Evolutionary conservation across 257 asterid genomes (phyloP), one percentile per base, ranked within the genome.

Genomic region (Solanum etuberosum): DNA sequence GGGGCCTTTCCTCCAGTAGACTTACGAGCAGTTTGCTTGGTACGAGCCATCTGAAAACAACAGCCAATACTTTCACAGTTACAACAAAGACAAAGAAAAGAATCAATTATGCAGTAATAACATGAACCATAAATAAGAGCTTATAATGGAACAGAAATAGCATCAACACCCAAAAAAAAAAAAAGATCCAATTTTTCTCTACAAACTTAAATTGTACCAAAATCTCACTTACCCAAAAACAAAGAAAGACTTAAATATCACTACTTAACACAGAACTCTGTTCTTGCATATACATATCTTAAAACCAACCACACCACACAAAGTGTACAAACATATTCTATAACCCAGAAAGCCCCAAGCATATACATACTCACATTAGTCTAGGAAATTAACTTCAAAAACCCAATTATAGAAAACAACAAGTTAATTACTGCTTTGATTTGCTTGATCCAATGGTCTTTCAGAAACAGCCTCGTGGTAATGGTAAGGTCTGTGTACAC

Each of bases 1-100:
- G 96, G 96, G 5, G 96, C 96, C 90, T 94, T 94, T 92, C 96
- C 96, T 88, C 96, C 96, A 11, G 96, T 94, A 11, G 95, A 94
- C 91, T 94, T 94, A 21, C 96, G 95, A 73, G 96, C 96, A 67
- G 96, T 94, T 92, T 93, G 96, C 92, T 94, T 94, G 72, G 96
- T 94, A 92, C 96, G 96, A 61, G 96, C 96, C 96, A 94, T 94
- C 94, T 86, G 34, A n/a, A 46, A 59, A 21, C n/a, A 78, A 29
- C 12, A 67, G 5, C 65, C 42, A 70, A 10, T 5, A n/a, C 42
- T 37, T 21, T 73, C 27, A 72, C 13, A 10, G 29, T 21, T 46
- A 80, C 57, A 38, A 23, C 32, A 38, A 20, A 5, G 2, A 38
- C 32, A 80, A 29, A 43, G 37, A 78, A 78, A 43, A 43, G 18